These are phyloP conservation scores for Somion occarium DNA, from an alignment of 1,284 basidiomycete genomes.

Conservation along the genomic window DNA sequence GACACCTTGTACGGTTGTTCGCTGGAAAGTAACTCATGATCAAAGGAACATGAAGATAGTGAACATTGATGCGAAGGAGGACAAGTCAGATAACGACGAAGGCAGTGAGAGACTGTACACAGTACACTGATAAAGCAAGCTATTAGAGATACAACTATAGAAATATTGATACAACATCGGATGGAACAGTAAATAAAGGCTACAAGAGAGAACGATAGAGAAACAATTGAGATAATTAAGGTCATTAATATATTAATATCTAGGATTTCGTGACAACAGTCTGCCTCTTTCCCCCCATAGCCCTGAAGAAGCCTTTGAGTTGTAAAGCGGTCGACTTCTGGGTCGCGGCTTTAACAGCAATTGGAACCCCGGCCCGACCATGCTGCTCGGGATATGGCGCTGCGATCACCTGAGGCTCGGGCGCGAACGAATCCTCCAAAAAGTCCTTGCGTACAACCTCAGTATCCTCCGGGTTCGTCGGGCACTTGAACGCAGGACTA, in stretches of 20 bases:
- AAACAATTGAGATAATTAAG: neutral
- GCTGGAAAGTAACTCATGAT: too few species aligned
- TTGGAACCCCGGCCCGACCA: neutral
- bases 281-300: slow-evolving; percentile 14
- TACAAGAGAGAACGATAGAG: neutral
- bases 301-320: slow-evolving; percentile 14
- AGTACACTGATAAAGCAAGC: neutral
- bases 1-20: too few species aligned
- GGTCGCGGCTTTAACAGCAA: neutral
- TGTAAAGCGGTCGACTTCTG: slow-evolving; percentile 5
- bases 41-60: too few species aligned
- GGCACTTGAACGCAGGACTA: slow-evolving; percentile 23
- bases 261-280: neutral
- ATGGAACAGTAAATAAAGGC: neutral
- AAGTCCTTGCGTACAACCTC: slow-evolving; percentile 23
- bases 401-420: slow-evolving; percentile 6
- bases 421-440: slow-evolving; percentile 26
- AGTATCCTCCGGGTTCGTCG: slow-evolving; percentile 25
- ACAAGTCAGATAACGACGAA: neutral
- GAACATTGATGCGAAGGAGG: too few species aligned
- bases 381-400: neutral
- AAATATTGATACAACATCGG: neutral
- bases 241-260: neutral
- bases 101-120: neutral
- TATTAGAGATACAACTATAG: neutral